Evolutionary conservation across 495 filamentous ascomycete species (phyloP).

Genomic region (Neurospora sp.): DNA sequence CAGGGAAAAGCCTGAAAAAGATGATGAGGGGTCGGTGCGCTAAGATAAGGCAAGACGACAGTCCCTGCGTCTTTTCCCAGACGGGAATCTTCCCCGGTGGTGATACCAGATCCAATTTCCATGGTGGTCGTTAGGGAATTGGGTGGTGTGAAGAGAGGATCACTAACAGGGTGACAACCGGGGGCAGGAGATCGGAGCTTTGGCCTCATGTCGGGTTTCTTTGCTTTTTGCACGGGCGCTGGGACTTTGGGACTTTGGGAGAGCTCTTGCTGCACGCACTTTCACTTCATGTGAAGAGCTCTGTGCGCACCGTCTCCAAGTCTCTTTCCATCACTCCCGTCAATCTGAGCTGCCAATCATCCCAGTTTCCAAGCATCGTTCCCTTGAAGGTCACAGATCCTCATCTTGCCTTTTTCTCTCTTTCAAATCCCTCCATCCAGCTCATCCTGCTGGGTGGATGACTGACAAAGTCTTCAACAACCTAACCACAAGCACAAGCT

Average conservation of each 20-base stretch:
- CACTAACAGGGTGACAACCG: not conserved
- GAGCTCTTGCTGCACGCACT: too few species aligned
- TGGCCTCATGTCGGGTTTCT: not conserved
- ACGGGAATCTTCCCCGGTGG: not conserved
- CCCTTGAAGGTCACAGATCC: not conserved
- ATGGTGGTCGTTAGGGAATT: not conserved
- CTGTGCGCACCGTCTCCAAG: not conserved
- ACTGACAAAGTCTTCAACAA: not conserved
- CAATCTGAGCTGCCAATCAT: not conserved
- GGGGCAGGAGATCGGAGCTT: not conserved
- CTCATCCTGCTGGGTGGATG: not conserved
- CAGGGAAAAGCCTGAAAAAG: not conserved
- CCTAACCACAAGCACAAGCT: not conserved
- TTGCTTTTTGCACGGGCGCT: too few species aligned
- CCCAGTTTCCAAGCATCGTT: not conserved
- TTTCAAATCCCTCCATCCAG: not conserved
- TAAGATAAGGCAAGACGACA: not conserved
- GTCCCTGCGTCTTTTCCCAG: not conserved
- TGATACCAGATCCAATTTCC: not conserved
- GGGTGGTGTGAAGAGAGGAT: not conserved
- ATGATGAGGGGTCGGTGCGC: not conserved
- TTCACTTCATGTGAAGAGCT: not conserved
- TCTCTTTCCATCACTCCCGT: not conserved
- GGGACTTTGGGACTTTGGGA: not conserved
- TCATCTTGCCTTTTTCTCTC: not conserved